Evolutionary conservation across 208 protist species (phyloP).

Genomic region (Wallacemonas collosoma): DNA sequence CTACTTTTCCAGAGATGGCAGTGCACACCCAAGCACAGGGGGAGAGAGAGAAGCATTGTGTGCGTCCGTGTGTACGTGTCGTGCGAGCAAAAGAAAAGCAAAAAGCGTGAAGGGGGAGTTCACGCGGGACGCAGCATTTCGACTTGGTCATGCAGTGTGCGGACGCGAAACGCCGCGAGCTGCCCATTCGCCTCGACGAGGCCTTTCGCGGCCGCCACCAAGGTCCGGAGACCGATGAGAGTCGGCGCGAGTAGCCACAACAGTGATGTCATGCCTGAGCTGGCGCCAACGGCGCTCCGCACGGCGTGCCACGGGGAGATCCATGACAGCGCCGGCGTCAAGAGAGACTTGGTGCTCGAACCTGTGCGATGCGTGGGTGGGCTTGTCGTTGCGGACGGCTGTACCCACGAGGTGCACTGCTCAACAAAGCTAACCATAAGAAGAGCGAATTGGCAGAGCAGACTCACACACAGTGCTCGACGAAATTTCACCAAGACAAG

Average conservation of each 20-base stretch:
- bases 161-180: background rate
- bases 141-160: background rate
- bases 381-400: background rate
- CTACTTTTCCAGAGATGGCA: too few relatives aligned
- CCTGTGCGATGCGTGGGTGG: background rate
- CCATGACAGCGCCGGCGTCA: background rate
- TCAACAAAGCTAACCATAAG: conserved; percentile 2
- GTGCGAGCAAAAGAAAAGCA: background rate
- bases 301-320: background rate
- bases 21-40: too few relatives aligned
- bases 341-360: background rate
- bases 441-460: conserved; percentile 12
- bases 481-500: conserved; percentile 33
- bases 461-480: conserved; percentile 27
- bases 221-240: background rate
- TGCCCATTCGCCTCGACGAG: background rate
- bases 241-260: background rate
- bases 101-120: background rate
- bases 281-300: background rate
- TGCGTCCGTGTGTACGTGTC: too few relatives aligned
- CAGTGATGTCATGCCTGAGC: background rate
- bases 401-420: background rate
- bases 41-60: too few relatives aligned
- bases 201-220: conserved; percentile 8
- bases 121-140: background rate